Evolutionary conservation across 2,329 filamentous ascomycete genomes (phyloP).

Genomic region (Phyllosticta citribraziliensis): DNA sequence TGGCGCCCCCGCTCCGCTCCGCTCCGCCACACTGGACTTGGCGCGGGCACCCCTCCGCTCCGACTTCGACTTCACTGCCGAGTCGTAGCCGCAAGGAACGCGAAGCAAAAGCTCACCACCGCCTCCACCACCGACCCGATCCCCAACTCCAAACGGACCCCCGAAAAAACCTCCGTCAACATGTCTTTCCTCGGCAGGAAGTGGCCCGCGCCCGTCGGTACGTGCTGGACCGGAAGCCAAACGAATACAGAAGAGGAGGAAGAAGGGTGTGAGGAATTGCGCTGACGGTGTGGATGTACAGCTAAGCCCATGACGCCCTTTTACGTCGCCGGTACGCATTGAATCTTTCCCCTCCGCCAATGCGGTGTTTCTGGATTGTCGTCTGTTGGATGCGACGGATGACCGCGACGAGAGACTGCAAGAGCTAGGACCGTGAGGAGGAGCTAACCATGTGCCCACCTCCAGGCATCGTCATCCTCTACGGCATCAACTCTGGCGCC

Average conservation of each 20-base stretch:
- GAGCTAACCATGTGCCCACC: background rate
- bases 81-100: conserved; percentile 12
- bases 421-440: background rate
- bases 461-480: conserved; percentile 75
- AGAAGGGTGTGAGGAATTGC: background rate
- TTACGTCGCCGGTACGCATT: conserved; percentile 76
- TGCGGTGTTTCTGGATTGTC: background rate
- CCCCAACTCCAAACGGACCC: conserved; percentile 5
- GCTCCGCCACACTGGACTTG: background rate
- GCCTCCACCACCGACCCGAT: conserved; percentile 5
- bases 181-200: conserved; percentile 43
- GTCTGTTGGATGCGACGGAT: background rate
- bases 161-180: conserved; percentile 15
- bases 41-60: background rate
- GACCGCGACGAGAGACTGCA: background rate
- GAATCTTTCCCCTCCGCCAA: background rate
- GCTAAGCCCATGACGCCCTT: conserved; percentile 88
- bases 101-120: conserved; percentile 7
- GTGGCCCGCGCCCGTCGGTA: conserved; percentile 42
- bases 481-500: conserved; percentile 81
- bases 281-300: conserved; percentile 37
- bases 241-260: background rate
- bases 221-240: conserved; percentile 16
- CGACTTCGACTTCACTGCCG: conserved; percentile 21
- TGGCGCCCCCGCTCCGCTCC: conserved; percentile 3